These are phyloP conservation scores for Ramaria rubella DNA, from an alignment of 768 basidiomycete species.

Conservation along the genomic window DNA sequence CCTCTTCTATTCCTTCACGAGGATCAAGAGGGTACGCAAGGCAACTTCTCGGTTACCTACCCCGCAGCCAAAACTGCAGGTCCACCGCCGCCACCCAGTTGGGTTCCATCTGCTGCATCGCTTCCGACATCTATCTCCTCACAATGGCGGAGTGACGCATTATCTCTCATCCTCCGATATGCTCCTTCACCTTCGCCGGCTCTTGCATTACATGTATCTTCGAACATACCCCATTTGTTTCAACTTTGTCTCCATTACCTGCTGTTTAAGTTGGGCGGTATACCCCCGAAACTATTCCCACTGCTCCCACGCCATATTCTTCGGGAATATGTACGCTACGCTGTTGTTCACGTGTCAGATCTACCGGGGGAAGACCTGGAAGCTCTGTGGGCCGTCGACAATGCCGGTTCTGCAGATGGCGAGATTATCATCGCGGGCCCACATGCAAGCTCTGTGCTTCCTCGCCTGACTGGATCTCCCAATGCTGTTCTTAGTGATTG, in stretches of 20 bases:
- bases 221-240: constrained; percentile 43
- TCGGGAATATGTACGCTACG: constrained; percentile 49
- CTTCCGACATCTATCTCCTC: constrained; percentile 25
- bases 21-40: background rate
- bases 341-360: constrained; percentile 48
- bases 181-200: constrained; percentile 15
- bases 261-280: constrained; percentile 35
- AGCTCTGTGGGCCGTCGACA: constrained; percentile 40
- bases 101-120: constrained; percentile 33
- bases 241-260: constrained; percentile 52
- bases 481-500: constrained; percentile 13
- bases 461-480: constrained; percentile 38
- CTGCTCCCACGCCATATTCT: constrained; percentile 55
- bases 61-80: constrained; percentile 28
- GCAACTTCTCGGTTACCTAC: background rate
- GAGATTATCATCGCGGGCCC: constrained; percentile 64
- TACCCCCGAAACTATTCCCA: constrained; percentile 39
- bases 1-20: constrained; percentile 18
- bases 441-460: constrained; percentile 28
- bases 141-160: constrained; percentile 48
- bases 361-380: constrained; percentile 43
- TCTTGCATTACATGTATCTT: background rate
- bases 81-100: constrained; percentile 52
- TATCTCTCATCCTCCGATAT: constrained; percentile 44
- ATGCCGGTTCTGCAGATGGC: constrained; percentile 46